These are phyloP conservation scores for Cornus suecica DNA, from an alignment of 148 eudicot species.

Conservation along the genomic window DNA sequence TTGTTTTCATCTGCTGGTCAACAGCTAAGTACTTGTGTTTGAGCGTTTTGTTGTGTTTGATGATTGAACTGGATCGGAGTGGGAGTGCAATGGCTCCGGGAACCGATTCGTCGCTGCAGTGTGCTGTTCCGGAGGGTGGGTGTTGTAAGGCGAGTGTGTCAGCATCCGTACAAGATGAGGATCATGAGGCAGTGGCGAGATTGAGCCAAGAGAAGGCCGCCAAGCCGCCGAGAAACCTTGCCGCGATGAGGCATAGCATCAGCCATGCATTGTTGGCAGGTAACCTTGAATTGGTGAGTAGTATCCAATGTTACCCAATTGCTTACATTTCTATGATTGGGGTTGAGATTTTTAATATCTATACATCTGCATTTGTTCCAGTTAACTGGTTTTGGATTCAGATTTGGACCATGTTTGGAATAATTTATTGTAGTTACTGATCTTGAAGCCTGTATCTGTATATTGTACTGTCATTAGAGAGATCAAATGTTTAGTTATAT, in stretches of 20 bases:
- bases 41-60: not conserved
- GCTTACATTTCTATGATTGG: not conserved
- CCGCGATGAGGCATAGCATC: constrained; percentile 44
- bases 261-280: constrained; percentile 48
- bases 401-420: not conserved
- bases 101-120: constrained; percentile 18
- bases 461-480: not conserved
- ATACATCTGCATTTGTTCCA: too few relatives aligned
- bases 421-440: not conserved
- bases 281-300: constrained; percentile 37
- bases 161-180: constrained; percentile 28
- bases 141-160: constrained; percentile 18
- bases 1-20: constrained; percentile 6
- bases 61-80: constrained; percentile 17
- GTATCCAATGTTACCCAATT: not conserved
- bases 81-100: constrained; percentile 33
- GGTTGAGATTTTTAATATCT: not conserved
- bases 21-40: not conserved
- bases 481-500: not conserved
- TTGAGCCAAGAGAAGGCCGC: constrained; percentile 26
- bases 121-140: constrained; percentile 27
- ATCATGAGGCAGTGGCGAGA: constrained; percentile 23
- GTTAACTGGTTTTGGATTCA: not conserved
- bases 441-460: not conserved
- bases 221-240: constrained; percentile 49